These are phyloP conservation scores for Ophiostoma quercus DNA, from an alignment of 2,329 filamentous ascomycete genomes.

Conservation along the genomic window DNA sequence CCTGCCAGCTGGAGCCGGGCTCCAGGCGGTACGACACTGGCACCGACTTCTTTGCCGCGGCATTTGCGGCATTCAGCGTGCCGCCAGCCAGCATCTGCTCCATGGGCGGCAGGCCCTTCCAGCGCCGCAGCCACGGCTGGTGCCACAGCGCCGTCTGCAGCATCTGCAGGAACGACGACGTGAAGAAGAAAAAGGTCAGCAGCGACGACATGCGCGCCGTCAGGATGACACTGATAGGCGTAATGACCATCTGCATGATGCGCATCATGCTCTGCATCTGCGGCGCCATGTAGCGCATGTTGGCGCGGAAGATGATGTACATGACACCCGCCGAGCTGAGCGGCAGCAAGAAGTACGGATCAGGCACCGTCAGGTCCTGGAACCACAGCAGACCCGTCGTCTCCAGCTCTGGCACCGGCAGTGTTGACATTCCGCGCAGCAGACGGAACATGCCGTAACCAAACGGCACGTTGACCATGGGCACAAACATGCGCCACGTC, in stretches of 20 bases:
- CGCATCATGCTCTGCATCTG: constrained; percentile 35
- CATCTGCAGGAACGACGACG: constrained; percentile 37
- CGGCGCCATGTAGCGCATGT: constrained; percentile 33
- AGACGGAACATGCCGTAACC: constrained; percentile 78
- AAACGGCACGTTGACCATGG: constrained; percentile 58
- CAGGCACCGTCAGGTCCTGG: constrained; percentile 64
- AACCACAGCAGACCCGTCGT: constrained; percentile 69
- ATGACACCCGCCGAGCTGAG: constrained; percentile 52
- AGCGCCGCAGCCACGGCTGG: constrained; percentile 36
- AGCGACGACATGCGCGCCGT: constrained; percentile 45
- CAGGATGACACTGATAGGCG: constrained; percentile 37
- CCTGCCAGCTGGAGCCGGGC: constrained; percentile 30
- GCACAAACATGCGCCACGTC: constrained; percentile 46
- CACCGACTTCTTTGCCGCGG: neutral
- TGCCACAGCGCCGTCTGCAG: constrained; percentile 44
- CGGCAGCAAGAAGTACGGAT: constrained; percentile 76
- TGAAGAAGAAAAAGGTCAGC: constrained; percentile 59
- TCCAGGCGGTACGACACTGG: constrained; percentile 23
- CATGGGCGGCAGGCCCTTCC: constrained; percentile 37
- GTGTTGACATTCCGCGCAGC: constrained; percentile 63
- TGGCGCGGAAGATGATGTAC: constrained; percentile 37
- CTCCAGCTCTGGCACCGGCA: constrained; percentile 78
- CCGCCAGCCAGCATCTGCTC: constrained; percentile 20
- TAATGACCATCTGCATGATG: constrained; percentile 35
- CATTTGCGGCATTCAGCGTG: neutral